phyloP scores from a whole-genome alignment of 2,329 filamentous ascomycete species.

The Dactylellina cionopaga region DNA sequence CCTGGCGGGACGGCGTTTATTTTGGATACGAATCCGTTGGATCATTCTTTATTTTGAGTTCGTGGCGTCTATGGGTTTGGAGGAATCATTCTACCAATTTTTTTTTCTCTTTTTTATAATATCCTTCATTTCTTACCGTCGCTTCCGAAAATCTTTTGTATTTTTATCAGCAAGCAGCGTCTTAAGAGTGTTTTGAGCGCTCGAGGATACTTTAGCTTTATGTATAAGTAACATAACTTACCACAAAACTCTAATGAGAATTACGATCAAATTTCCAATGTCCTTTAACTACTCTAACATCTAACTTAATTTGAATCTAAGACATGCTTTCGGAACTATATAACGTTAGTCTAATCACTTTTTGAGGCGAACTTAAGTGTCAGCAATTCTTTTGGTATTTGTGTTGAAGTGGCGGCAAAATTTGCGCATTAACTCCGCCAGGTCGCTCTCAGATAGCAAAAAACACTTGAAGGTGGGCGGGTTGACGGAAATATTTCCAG shows the following conservation, averaged over 20 bases:
- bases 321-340: no score
- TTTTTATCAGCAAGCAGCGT: constrained; percentile 10
- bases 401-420: constrained; percentile 32
- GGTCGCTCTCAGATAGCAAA: background rate
- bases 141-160: background rate
- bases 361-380: no score
- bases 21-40: background rate
- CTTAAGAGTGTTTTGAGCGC: background rate
- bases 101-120: constrained; percentile 11
- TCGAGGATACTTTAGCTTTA: background rate
- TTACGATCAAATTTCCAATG: no score
- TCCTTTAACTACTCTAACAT: no score
- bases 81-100: no score
- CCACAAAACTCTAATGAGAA: background rate
- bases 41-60: background rate
- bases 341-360: no score
- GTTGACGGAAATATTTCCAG: constrained; percentile 32
- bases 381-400: no score
- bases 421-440: constrained; percentile 28
- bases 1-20: constrained; percentile 12
- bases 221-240: background rate
- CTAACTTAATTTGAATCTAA: no score
- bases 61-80: background rate
- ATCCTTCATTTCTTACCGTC: background rate
- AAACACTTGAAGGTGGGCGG: background rate